A percentile compares a stretch with the other conserved stretches of the same genome.
phyloP scores from a whole-genome alignment of 371 early-diverging fungal species.

The Batkoa obscura region DNA sequence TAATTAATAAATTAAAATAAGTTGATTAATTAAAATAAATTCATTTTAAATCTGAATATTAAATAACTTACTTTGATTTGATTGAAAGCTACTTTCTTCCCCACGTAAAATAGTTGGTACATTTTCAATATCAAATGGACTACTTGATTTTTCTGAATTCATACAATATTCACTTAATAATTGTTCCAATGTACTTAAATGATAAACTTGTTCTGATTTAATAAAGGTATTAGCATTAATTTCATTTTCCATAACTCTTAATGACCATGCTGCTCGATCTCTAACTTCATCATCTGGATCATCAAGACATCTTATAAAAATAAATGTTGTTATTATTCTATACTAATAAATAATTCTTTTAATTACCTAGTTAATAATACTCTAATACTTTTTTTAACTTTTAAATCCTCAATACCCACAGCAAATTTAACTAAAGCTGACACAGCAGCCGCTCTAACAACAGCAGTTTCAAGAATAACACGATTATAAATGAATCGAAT shows the following conservation, averaged over 20 bases:
- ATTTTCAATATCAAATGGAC: slow-evolving; percentile 54
- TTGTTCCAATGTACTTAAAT: slow-evolving; percentile 63
- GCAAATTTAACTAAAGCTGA: slow-evolving; percentile 89
- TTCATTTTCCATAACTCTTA: slow-evolving; percentile 54
- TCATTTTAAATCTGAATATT: not conserved
- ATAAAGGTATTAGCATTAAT: slow-evolving; percentile 31
- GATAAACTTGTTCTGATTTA: slow-evolving; percentile 26
- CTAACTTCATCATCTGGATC: slow-evolving; percentile 97
- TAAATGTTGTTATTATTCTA: too few species aligned
- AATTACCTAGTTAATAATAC: slow-evolving; percentile 54
- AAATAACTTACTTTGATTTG: not conserved
- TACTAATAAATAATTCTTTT: not conserved
- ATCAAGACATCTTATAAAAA: slow-evolving; percentile 71
- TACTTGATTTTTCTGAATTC: slow-evolving; percentile 28
- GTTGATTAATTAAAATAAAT: too few species aligned
- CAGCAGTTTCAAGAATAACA: slow-evolving; percentile 88
- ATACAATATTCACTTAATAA: slow-evolving; percentile 66
- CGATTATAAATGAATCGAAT: slow-evolving; percentile 97
- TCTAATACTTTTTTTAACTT: slow-evolving; percentile 56
- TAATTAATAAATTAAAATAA: too few species aligned
- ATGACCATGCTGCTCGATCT: slow-evolving; percentile 82
- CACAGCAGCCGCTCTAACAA: slow-evolving; percentile 95
- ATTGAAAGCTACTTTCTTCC: not conserved
- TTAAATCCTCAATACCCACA: slow-evolving; percentile 46
- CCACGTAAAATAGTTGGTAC: slow-evolving; percentile 29